A percentile compares a stretch with the other conserved stretches of the same genome.
These are phyloP conservation scores for Botrytis squamosa DNA, from an alignment of 2,329 filamentous ascomycete species.

Conservation along the genomic window DNA sequence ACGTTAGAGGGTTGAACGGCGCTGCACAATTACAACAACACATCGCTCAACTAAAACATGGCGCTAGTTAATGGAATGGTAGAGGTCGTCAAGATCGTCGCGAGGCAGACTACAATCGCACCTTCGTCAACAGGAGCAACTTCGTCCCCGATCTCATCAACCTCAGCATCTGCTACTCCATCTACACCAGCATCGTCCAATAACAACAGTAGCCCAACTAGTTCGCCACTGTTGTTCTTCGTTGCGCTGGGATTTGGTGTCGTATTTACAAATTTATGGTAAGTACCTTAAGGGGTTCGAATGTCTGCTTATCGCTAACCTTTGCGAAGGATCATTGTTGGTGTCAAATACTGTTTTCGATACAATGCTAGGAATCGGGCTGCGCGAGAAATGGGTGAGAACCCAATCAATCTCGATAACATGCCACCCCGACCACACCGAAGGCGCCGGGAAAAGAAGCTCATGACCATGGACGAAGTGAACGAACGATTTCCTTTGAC, in stretches of 20 bases:
- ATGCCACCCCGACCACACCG: slow-evolving; percentile 80
- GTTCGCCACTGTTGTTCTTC: slow-evolving; percentile 82
- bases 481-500: slow-evolving; percentile 94
- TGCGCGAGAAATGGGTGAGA: slow-evolving; percentile 72
- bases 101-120: slow-evolving; percentile 26
- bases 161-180: slow-evolving; percentile 21
- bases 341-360: slow-evolving; percentile 98
- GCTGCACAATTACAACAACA: not conserved
- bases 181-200: slow-evolving; percentile 27
- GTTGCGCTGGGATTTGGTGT: slow-evolving; percentile 95
- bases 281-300: slow-evolving; percentile 42
- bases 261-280: slow-evolving; percentile 99
- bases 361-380: slow-evolving; percentile 93
- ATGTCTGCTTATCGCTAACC: slow-evolving; percentile 31
- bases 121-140: slow-evolving; percentile 9
- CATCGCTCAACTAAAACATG: slow-evolving; percentile 28
- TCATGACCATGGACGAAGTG: slow-evolving; percentile 99
- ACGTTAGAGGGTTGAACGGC: not conserved
- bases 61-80: slow-evolving; percentile 32
- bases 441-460: slow-evolving; percentile 89
- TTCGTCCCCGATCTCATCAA: slow-evolving; percentile 15
- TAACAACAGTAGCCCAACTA: slow-evolving; percentile 50
- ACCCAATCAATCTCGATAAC: slow-evolving; percentile 81
- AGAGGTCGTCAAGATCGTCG: slow-evolving; percentile 33
- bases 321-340: slow-evolving; percentile 86